Evolutionary conservation across 352 stramenopile genomes (phyloP), one percentile per base, ranked within the genome.

Genomic region (Globisporangium lucens): DNA sequence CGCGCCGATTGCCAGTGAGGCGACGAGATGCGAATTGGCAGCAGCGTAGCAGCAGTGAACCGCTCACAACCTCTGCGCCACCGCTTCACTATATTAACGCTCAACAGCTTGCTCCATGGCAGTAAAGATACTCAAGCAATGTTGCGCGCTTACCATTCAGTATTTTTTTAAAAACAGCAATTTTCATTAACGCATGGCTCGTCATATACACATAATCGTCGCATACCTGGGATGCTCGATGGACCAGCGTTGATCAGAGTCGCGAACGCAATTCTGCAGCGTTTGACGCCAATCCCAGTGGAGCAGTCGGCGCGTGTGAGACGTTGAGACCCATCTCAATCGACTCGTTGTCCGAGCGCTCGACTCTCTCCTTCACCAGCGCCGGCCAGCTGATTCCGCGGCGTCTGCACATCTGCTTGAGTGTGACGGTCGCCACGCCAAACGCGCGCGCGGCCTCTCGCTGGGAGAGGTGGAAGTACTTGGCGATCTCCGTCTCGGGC

Each of bases 401-500:
- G 35, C 8, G 27, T 4, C 30, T 27, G 53, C 29, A 43, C 6
- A 60, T 27, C 2, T n/a, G 29, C 53, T 60, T 24, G 15, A 60
- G 7, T 4, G 53, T 43, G 53, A 22, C 17, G 1, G 29, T 29
- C n/a, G 27, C 53, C 4, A 43, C 53, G 3, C n/a, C 27, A 27
- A 60, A 17, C 29, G 15, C 29, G 4, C 29, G 53, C 29, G 29
- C 53, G 3, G 29, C 53, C 8, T 60, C 53, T 27, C 29, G 35
- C 27, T 41, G 53, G 5, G 53, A 27, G 13, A 60, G 29, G 3
- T 60, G 29, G 15, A 60, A 43, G 53, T 27, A n/a, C 17, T 60
- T 60, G 53, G 29, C 29, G 53, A 60, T 43, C 29, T 41, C 53
- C 29, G 27, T 27, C 53, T 60, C 53, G 29, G 53, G 29, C 53